Base-by-base conservation (phyloP, 805 yeast genomes). In the Wickerhamiella qilinensis region DNA sequence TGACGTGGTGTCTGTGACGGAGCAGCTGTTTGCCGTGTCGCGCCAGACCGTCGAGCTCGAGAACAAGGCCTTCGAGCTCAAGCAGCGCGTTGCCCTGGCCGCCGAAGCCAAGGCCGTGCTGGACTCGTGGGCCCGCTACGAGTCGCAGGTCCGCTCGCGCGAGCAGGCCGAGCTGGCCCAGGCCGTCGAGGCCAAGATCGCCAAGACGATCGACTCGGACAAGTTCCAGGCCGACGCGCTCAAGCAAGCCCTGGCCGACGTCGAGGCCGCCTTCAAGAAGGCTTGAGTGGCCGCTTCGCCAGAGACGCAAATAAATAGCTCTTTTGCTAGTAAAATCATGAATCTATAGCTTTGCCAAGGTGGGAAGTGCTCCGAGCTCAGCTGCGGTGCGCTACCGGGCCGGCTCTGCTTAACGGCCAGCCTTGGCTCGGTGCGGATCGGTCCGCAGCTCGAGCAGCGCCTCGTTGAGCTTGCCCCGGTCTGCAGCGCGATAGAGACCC, bases 51-150 rank as follows among this genome's bases (percentile, higher is more conserved):
- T 93, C 51, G 73, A 80, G 67, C 73, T 86, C 57, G 98, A 91
- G 73, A 93, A 95, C 48, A 74, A 84, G 66, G 75, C 88, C 41
- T 91, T 86, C 57, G 93, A 82, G 68, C 74, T 83, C 62, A 80
- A 85, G 70, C 98, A 91, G 71, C 65, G 77, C 59, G 85, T 83
- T 50, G 85, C 77, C 46, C 73, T 85, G 50, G 88, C 93, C 42
- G 53, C 68, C 46, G 94, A 85, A 71, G 97, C 97, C 57, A 85
- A 81, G 69, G 67, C 91, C 42, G 94, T 88, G 44, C 75, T 91
- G 59, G 98, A 91, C 67, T 84, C 97, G 14, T 91, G 98, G 98
- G 96, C 86, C 54, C 83, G 97, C 75, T 82, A 81, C 65, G 98
- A 91, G 71, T 79, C 83, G 51, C 85, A 84, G 60, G 91, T 86